Evolutionary conservation across 164 flowering plant species (phyloP).

Genomic region (Umbilicus rupestris): DNA sequence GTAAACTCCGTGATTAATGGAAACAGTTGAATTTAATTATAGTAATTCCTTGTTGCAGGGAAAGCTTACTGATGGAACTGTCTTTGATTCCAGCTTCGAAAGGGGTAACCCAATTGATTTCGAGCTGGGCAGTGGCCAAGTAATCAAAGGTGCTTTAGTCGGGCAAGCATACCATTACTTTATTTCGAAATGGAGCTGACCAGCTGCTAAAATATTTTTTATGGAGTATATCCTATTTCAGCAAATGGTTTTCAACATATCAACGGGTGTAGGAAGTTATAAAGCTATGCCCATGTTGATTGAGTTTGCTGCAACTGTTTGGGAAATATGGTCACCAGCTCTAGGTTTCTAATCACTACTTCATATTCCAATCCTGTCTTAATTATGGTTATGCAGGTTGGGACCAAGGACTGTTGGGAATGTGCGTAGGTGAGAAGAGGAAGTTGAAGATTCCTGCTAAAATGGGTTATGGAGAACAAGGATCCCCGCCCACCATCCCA

Average conservation of each 20-base stretch:
- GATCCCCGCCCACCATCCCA: constrained; percentile 95
- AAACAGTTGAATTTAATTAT: not conserved
- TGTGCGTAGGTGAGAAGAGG: constrained; percentile 86
- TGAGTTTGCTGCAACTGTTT: not conserved
- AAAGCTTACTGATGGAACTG: constrained; percentile 89
- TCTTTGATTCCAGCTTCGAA: constrained; percentile 92
- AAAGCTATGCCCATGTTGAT: too few species aligned
- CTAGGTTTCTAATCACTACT: not conserved
- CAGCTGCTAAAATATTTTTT: too few species aligned
- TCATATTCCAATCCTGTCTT: not conserved
- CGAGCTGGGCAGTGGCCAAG: constrained; percentile 90
- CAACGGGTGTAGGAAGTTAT: too few species aligned
- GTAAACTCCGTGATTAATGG: too few species aligned
- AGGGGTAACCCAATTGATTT: constrained; percentile 92
- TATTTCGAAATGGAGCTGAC: too few species aligned
- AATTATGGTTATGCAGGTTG: constrained; percentile 52
- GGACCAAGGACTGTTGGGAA: constrained; percentile 88
- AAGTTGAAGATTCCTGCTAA: constrained; percentile 90
- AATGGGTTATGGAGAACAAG: constrained; percentile 86
- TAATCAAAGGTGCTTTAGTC: constrained; percentile 65
- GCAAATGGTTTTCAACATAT: too few species aligned
- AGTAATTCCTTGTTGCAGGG: constrained; percentile 43
- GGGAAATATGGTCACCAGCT: not conserved
- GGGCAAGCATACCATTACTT: not conserved
- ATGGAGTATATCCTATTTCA: too few species aligned